A percentile compares a stretch with the other conserved stretches of the same genome.
Conservation (phyloP, 768 basidiomycete species). For the Suillus brevipes region DNA sequence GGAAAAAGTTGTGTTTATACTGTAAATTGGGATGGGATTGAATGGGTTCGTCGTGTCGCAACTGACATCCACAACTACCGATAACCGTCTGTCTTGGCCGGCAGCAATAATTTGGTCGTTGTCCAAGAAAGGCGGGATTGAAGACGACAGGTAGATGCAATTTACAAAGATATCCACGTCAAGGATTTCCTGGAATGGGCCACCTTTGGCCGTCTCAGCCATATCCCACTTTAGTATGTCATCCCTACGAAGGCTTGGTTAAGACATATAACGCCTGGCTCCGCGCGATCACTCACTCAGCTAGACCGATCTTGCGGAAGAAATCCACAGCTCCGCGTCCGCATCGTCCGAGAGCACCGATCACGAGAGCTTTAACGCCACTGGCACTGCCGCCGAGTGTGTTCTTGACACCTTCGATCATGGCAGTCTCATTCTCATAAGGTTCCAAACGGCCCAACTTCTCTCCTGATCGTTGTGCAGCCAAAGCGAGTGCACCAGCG, state of each 20-base stretch:
- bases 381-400: conserved; percentile 67
- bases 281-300: conserved; percentile 62
- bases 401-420: conserved; percentile 74
- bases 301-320: conserved; percentile 93
- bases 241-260: conserved; percentile 49
- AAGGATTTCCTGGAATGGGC: conserved; percentile 93
- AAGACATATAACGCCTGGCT: background rate
- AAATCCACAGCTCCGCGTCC: conserved; percentile 93
- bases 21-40: conserved; percentile 97
- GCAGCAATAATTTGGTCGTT: conserved; percentile 69
- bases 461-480: conserved; percentile 60
- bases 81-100: conserved; percentile 64
- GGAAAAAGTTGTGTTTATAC: conserved; percentile 89
- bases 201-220: conserved; percentile 94
- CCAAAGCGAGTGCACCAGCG: conserved; percentile 80
- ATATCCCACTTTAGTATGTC: conserved; percentile 98
- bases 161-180: conserved; percentile 98
- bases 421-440: conserved; percentile 79
- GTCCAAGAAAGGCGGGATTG: conserved; percentile 83
- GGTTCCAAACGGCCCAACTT: conserved; percentile 72
- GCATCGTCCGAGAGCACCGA: conserved; percentile 94
- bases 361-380: conserved; percentile 84
- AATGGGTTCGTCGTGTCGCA: conserved; percentile 99
- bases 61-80: conserved; percentile 93
- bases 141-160: conserved; percentile 93